Conservation (phyloP, 2,329 filamentous ascomycete genomes). For the Penicillium sp. region DNA sequence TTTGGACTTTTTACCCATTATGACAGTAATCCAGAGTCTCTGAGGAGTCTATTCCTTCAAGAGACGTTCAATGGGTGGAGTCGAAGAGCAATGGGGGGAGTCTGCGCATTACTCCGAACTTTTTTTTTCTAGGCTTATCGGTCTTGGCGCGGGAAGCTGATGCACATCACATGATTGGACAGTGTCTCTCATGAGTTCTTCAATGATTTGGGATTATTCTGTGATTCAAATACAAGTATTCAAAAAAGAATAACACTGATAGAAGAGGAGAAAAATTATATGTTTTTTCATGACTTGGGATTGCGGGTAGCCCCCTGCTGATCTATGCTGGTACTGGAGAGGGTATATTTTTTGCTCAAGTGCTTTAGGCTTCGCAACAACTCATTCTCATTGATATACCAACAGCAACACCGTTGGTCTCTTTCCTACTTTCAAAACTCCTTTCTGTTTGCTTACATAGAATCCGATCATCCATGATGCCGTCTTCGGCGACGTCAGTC, state of each 20-base stretch:
- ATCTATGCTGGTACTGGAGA: neutral
- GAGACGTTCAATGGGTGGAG: constrained; percentile 7
- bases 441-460: neutral
- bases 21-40: constrained; percentile 6
- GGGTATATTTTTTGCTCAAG: neutral
- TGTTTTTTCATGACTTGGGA: neutral
- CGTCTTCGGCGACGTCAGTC: constrained; percentile 21
- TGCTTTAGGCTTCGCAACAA: neutral
- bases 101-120: constrained; percentile 21
- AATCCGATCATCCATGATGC: neutral
- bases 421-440: neutral
- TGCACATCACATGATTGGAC: constrained; percentile 21
- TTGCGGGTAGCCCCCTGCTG: neutral
- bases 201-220: neutral
- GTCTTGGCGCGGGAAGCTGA: constrained; percentile 22
- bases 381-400: neutral
- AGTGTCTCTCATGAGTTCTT: neutral
- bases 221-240: neutral
- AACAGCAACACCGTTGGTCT: neutral
- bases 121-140: constrained; percentile 29
- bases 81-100: constrained; percentile 8
- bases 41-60: neutral
- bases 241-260: neutral
- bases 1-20: constrained; percentile 38
- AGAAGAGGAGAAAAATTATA: neutral